phyloP scores from a whole-genome alignment of 306 rosid species.

The Senna siamea region DNA sequence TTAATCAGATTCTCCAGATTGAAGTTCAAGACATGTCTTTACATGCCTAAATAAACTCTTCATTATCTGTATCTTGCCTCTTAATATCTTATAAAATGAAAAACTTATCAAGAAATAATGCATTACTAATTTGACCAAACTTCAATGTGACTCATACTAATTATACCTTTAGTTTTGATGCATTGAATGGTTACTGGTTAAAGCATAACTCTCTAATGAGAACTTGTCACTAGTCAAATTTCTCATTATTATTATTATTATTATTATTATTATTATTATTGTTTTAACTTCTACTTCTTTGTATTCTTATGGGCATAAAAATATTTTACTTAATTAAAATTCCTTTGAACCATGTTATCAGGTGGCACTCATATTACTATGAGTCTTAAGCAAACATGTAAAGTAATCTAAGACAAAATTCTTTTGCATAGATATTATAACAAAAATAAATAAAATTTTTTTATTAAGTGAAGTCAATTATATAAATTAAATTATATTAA shows the following conservation, averaged over 20 bases:
- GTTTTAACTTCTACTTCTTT: neutral
- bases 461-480: too few relatives aligned
- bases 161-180: conserved; percentile 30
- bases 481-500: too few relatives aligned
- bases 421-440: too few relatives aligned
- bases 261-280: neutral
- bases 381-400: too few relatives aligned
- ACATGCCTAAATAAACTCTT: conserved; percentile 6
- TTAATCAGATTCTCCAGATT: conserved; percentile 24
- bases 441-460: too few relatives aligned
- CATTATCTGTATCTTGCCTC: neutral
- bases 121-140: conserved; percentile 25
- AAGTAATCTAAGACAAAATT: too few relatives aligned
- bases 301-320: neutral
- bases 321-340: too few relatives aligned
- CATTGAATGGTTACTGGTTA: conserved; percentile 32
- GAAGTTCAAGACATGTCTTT: conserved; percentile 34
- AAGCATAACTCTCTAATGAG: too few relatives aligned
- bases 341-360: too few relatives aligned
- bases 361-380: too few relatives aligned
- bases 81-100: neutral
- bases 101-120: conserved; percentile 44
- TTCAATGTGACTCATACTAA: neutral
- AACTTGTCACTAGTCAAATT: too few relatives aligned
- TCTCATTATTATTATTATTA: too few relatives aligned